phyloP scores from a whole-genome alignment of 2,329 filamentous ascomycete species.

The Xylariales sp. region DNA sequence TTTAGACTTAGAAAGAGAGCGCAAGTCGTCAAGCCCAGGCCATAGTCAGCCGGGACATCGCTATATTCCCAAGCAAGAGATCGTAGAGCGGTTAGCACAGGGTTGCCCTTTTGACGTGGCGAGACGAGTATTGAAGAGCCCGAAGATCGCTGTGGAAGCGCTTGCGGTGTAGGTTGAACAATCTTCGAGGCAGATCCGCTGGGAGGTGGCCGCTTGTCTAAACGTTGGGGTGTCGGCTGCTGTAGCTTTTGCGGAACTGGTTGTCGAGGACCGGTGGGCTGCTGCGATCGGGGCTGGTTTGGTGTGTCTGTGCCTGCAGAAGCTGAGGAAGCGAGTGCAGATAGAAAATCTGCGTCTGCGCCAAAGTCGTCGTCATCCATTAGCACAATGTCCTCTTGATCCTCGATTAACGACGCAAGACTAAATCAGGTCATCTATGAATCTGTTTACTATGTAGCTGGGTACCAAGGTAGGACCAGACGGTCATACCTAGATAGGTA shows the following conservation, averaged over 20 bases:
- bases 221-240: constrained; percentile 64
- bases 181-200: constrained; percentile 64
- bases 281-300: constrained; percentile 42
- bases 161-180: constrained; percentile 89
- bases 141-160: constrained; percentile 71
- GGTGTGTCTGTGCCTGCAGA: constrained; percentile 35
- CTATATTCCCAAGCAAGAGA: constrained; percentile 95
- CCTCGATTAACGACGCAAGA: not conserved
- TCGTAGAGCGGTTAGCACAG: constrained; percentile 84
- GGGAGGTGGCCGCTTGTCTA: constrained; percentile 63
- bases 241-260: constrained; percentile 58
- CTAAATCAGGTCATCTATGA: too few relatives aligned
- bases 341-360: constrained; percentile 57
- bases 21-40: constrained; percentile 86
- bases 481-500: too few relatives aligned
- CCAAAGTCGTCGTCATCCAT: constrained; percentile 59
- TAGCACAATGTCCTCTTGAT: constrained; percentile 25
- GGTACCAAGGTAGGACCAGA: too few relatives aligned
- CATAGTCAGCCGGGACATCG: constrained; percentile 95
- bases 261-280: constrained; percentile 51
- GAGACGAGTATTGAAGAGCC: constrained; percentile 90
- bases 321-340: constrained; percentile 50
- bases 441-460: too few relatives aligned
- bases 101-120: constrained; percentile 93
- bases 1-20: constrained; percentile 94